Conservation (phyloP, 257 asterid species). For the Jasminum sambac region DNA sequence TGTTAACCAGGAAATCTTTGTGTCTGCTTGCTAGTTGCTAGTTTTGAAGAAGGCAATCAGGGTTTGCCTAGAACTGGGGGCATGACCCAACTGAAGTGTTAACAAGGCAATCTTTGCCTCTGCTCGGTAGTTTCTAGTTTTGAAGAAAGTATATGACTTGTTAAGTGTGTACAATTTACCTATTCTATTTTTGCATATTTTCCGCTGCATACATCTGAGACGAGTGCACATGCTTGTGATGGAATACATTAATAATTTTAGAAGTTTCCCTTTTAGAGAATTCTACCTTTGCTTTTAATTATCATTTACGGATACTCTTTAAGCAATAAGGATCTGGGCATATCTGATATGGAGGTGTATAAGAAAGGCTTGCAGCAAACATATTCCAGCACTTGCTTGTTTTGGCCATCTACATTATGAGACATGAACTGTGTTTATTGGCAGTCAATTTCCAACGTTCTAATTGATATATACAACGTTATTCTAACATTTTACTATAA, state of each 20-base stretch:
- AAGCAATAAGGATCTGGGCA: background rate
- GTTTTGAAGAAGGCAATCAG: background rate
- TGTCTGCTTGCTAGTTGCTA: background rate
- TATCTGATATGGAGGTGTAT: background rate
- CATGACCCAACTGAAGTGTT: background rate
- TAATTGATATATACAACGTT: background rate
- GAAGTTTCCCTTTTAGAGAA: background rate
- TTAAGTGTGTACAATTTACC: too few species aligned
- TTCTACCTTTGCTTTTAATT: background rate
- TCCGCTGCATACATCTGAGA: background rate
- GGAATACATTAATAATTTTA: background rate
- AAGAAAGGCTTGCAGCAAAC: background rate
- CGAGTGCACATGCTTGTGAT: background rate
- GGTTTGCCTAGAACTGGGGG: background rate
- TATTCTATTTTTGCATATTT: background rate
- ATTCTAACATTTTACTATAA: background rate
- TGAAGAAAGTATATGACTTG: background rate
- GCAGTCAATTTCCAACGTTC: background rate
- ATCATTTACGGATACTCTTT: background rate
- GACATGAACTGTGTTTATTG: background rate
- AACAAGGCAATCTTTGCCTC: background rate
- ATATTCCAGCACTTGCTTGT: background rate
- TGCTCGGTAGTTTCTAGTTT: background rate
- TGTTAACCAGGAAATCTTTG: background rate
- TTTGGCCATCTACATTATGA: background rate